Conservation (phyloP, 73 alveolate genomes). For the Tetrahymena thermophila region DNA sequence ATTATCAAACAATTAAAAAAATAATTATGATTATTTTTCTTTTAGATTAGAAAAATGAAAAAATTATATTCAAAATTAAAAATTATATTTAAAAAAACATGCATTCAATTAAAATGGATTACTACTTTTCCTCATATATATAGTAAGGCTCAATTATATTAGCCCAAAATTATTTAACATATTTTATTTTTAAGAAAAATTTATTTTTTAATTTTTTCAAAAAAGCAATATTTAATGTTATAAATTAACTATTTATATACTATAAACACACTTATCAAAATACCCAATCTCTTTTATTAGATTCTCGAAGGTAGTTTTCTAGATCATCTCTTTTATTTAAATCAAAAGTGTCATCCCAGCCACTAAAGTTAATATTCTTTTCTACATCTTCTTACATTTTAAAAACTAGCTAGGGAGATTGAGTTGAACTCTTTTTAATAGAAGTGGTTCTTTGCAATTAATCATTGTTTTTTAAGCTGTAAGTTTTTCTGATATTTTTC, state of each 20-base stretch:
- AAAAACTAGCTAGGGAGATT: not conserved
- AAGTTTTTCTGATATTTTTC: not conserved
- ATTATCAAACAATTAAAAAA: too few relatives aligned
- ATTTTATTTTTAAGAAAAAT: too few relatives aligned
- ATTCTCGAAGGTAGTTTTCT: not conserved
- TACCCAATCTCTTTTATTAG: not conserved
- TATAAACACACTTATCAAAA: not conserved
- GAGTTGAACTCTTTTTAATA: not conserved
- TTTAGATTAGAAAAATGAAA: too few relatives aligned
- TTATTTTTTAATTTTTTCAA: too few relatives aligned
- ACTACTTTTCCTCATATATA: too few relatives aligned
- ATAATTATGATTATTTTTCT: too few relatives aligned
- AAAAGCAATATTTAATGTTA: too few relatives aligned
- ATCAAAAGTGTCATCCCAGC: not conserved
- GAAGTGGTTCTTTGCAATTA: not conserved
- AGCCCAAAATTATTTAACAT: too few relatives aligned
- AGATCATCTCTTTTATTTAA: not conserved
- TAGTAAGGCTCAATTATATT: too few relatives aligned
- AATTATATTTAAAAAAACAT: too few relatives aligned
- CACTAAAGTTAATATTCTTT: not conserved
- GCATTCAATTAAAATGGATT: too few relatives aligned
- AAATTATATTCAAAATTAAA: too few relatives aligned
- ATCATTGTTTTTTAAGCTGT: not conserved
- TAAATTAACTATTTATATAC: not conserved
- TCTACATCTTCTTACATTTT: not conserved